phyloP scores from a whole-genome alignment of 371 early-diverging fungal species.

The Gilbertella persicaria region DNA sequence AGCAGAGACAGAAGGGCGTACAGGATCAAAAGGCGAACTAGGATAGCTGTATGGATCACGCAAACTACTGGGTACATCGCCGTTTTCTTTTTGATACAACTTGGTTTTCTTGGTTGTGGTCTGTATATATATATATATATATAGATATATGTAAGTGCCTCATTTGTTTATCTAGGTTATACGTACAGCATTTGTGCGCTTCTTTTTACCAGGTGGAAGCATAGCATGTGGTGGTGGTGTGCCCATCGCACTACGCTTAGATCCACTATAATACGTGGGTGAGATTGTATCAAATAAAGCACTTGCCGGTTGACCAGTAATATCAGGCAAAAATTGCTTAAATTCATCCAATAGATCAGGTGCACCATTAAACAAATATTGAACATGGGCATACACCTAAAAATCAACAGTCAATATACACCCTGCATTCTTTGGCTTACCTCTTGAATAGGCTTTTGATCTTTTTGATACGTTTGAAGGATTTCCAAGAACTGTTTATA shows the following conservation, averaged over 20 bases:
- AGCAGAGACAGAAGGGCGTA: conserved; percentile 39
- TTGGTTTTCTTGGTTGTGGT: conserved; percentile 6
- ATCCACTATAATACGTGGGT: conserved; percentile 9
- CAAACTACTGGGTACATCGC: background rate
- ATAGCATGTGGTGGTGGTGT: conserved; percentile 6
- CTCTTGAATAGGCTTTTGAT: conserved; percentile 87
- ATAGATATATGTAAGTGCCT: background rate
- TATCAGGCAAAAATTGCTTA: conserved; percentile 93
- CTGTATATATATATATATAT: conserved; percentile 1
- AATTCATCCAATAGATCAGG: conserved; percentile 94
- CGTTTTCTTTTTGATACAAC: conserved; percentile 9
- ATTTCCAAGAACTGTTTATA: conserved; percentile 95
- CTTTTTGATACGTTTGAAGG: conserved; percentile 90
- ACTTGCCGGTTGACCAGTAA: conserved; percentile 37
- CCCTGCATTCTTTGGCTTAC: conserved; percentile 28
- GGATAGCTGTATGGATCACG: conserved; percentile 22
- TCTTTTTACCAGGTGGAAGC: conserved; percentile 29
- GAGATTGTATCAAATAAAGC: conserved; percentile 19
- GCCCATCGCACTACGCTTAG: conserved; percentile 9
- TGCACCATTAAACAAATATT: conserved; percentile 78
- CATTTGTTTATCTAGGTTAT: too few relatives aligned
- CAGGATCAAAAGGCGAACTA: conserved; percentile 30
- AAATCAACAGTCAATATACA: background rate
- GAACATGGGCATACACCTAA: conserved; percentile 89
- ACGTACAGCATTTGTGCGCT: conserved; percentile 18